Base-by-base conservation (phyloP, 352 stramenopile species). In the Phytopythium litorale region DNA sequence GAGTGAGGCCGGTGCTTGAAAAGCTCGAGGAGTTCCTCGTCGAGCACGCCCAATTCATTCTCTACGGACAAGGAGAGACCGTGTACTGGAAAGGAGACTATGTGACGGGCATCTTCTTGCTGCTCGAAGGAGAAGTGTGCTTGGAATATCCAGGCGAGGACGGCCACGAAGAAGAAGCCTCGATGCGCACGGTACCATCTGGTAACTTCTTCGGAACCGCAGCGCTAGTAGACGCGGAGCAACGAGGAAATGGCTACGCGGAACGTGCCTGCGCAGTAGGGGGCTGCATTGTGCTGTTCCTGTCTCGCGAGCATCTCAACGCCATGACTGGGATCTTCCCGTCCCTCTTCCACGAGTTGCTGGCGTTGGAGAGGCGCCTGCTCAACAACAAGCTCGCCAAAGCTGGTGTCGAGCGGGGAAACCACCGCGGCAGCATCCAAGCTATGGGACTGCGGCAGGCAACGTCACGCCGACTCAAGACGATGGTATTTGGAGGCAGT, bases 31-130 rank as follows among this genome's bases (percentile, higher is more conserved):
- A 73, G 16, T 63, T 80, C 12, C 70, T 87, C 35, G 71, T 84
- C 13, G 77, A 80, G 49, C 79, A 78, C 35, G 65, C 72, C 15
- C 67, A 78, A 37, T 83, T 86, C 46, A 78, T 81, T 38, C 46
- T 89, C 32, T 87, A 81, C 51, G 75, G 79, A 7, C 79, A 89
- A 64, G 77, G 75, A 0, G 79, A 88, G 48, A 77, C 75, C 32
- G 73, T 89, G 3, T 89, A 84, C 49, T 68, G 71, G 6, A 63
- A 83, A 59, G 72, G 76, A 0, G 78, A 90, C 49, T 87, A 80
- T 18, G 77, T 83, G 1, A 75, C 77, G 13, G 75, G 75, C 0
- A 58, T 89, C 7, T 91, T 87, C 55, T 82, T 89, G 21, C 56
- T 87, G 7, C 62, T 89, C 1, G 77, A 88, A 57, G 81, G 81